Evolutionary conservation across 2,329 filamentous ascomycete species (phyloP).

Genomic region (Scleromitrula shiraiana): DNA sequence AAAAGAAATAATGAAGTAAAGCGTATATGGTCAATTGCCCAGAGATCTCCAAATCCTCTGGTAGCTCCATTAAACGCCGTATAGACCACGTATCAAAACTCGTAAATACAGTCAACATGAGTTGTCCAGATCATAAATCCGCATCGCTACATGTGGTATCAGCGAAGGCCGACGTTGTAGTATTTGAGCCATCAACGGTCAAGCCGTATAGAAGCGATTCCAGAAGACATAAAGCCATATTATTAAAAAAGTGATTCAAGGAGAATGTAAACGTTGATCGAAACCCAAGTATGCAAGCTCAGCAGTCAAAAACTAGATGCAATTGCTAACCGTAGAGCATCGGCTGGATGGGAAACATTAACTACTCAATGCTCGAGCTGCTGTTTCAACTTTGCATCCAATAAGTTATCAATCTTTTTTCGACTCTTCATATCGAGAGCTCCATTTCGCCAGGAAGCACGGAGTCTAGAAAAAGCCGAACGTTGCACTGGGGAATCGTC

Average conservation of each 20-base stretch:
- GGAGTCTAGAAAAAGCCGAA: constrained; percentile 43
- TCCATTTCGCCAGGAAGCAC: constrained; percentile 45
- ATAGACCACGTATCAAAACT: constrained; percentile 23
- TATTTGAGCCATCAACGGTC: constrained; percentile 3
- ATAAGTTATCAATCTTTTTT: constrained; percentile 44
- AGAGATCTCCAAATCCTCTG: constrained; percentile 28
- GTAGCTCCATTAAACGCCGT: constrained; percentile 28
- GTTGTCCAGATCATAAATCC: constrained; percentile 15
- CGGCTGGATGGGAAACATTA: neutral
- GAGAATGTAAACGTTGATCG: neutral
- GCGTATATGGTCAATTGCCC: constrained; percentile 5
- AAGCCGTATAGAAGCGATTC: neutral
- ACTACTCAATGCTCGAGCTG: constrained; percentile 37
- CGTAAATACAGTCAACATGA: constrained; percentile 27
- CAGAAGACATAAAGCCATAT: constrained; percentile 1
- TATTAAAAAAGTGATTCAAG: neutral
- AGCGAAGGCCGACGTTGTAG: constrained; percentile 6
- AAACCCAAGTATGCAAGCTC: neutral
- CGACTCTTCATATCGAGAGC: constrained; percentile 47
- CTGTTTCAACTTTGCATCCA: constrained; percentile 42
- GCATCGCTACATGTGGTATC: constrained; percentile 7
- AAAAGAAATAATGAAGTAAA: neutral
- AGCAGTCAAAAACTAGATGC: constrained; percentile 3
- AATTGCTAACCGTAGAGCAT: constrained; percentile 4
- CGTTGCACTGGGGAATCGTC: constrained; percentile 36